Evolutionary conservation across 371 early-diverging fungal genomes (phyloP).

Genomic region (Batkoa obscura): DNA sequence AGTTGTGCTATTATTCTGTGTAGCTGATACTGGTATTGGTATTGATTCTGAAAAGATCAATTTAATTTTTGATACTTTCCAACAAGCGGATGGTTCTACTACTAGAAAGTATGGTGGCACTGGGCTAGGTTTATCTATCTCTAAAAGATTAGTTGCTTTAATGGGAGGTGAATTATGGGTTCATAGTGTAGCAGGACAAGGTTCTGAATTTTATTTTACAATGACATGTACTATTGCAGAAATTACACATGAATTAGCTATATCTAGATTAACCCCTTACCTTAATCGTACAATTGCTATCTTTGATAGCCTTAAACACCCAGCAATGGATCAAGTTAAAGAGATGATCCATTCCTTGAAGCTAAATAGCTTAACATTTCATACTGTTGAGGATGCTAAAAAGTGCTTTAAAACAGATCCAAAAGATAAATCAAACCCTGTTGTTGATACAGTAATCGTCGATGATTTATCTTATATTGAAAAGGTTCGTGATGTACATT

Average conservation of each 20-base stretch:
- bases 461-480: not conserved
- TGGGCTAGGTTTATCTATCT: constrained; percentile 67
- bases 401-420: not conserved
- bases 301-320: not conserved
- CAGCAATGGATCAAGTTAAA: not conserved
- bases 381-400: not conserved
- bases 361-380: not conserved
- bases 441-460: constrained; percentile 12
- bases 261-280: constrained; percentile 21
- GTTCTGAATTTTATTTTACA: constrained; percentile 47
- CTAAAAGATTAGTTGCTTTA: constrained; percentile 43
- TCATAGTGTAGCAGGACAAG: constrained; percentile 37
- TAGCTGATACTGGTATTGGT: constrained; percentile 43
- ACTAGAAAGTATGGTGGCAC: constrained; percentile 69
- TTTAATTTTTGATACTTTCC: constrained; percentile 60
- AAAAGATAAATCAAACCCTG: not conserved
- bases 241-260: constrained; percentile 16
- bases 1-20: constrained; percentile 30
- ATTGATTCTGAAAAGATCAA: constrained; percentile 31
- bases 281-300: constrained; percentile 18
- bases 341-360: not conserved
- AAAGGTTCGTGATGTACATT: constrained; percentile 13
- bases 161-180: constrained; percentile 68
- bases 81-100: constrained; percentile 62
- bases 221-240: constrained; percentile 7